Conservation (phyloP, 2,329 filamentous ascomycete species). For the Sporothrix pallida region DNA sequence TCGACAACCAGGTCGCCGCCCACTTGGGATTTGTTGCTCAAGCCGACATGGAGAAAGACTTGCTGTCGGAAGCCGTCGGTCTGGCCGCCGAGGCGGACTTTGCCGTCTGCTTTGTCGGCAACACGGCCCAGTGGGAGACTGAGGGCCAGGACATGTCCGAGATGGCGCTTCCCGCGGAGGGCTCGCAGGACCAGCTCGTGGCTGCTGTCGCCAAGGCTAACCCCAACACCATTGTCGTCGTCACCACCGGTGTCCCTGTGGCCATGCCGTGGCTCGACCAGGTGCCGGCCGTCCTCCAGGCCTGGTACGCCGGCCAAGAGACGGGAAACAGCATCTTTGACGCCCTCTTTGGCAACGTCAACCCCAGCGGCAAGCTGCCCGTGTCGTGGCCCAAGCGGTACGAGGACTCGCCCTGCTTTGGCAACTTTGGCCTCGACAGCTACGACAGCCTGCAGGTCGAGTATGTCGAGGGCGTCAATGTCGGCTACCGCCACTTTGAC, state of each 20-base stretch:
- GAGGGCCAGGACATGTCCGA: constrained; percentile 80
- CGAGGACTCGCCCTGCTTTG: constrained; percentile 71
- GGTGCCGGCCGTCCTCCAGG: constrained; percentile 68
- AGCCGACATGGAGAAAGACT: constrained; percentile 59
- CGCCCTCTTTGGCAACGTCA: constrained; percentile 73
- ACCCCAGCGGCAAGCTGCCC: constrained; percentile 71
- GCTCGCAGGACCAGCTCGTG: constrained; percentile 71
- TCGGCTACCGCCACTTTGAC: constrained; percentile 76
- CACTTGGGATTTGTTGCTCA: constrained; percentile 63
- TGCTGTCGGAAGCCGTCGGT: constrained; percentile 59
- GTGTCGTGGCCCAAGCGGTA: constrained; percentile 66
- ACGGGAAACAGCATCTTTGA: constrained; percentile 81
- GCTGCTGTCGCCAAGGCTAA: constrained; percentile 69
- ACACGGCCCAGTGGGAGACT: constrained; percentile 82
- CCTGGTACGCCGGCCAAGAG: constrained; percentile 88
- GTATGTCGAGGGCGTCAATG: constrained; percentile 75
- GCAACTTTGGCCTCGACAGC: constrained; percentile 62
- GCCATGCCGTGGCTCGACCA: constrained; percentile 70
- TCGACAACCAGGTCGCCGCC: constrained; percentile 65
- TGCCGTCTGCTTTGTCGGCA: constrained; percentile 76
- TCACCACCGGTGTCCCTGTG: constrained; percentile 78
- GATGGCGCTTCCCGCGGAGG: constrained; percentile 71
- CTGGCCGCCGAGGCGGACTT: constrained; percentile 74
- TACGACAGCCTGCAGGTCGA: constrained; percentile 66
- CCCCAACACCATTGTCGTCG: constrained; percentile 71